These are phyloP conservation scores for Globisporangium irregulare DNA, from an alignment of 352 stramenopile species.

Conservation along the genomic window DNA sequence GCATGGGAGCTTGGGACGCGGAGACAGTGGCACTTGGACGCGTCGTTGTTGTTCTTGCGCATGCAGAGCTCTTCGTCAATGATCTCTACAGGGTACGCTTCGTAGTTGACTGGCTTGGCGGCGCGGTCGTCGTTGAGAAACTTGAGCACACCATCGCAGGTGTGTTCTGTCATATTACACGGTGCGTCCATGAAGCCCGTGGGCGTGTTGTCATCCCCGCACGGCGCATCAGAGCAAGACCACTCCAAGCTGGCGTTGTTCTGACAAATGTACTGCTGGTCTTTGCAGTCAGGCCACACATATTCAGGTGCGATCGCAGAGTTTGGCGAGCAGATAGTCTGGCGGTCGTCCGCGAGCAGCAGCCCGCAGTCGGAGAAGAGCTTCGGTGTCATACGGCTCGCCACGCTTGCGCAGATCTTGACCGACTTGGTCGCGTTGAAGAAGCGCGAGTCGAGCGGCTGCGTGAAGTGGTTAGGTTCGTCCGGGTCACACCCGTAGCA, in stretches of 20 bases:
- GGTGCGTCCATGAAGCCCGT: not conserved
- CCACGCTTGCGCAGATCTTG: not conserved
- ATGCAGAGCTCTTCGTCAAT: not conserved
- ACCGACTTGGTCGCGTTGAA: not conserved
- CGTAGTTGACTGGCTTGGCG: constrained; percentile 1
- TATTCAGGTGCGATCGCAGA: not conserved
- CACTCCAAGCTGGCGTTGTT: not conserved
- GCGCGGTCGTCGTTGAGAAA: not conserved
- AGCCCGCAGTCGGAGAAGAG: not conserved
- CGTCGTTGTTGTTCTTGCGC: not conserved
- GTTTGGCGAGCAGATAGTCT: not conserved
- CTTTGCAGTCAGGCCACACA: not conserved
- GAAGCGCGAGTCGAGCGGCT: not conserved
- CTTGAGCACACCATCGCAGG: not conserved
- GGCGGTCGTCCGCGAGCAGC: not conserved
- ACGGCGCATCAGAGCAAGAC: not conserved
- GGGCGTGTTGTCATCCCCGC: not conserved
- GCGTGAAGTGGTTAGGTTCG: not conserved
- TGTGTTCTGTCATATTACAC: not conserved
- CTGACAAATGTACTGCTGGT: not conserved
- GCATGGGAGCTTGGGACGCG: not conserved
- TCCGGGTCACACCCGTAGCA: not conserved
- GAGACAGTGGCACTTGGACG: not conserved
- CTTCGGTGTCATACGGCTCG: not conserved
- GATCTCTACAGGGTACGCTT: not conserved